Base-by-base conservation (phyloP, 805 yeast species). In the Cyberlindnera lachancei region DNA sequence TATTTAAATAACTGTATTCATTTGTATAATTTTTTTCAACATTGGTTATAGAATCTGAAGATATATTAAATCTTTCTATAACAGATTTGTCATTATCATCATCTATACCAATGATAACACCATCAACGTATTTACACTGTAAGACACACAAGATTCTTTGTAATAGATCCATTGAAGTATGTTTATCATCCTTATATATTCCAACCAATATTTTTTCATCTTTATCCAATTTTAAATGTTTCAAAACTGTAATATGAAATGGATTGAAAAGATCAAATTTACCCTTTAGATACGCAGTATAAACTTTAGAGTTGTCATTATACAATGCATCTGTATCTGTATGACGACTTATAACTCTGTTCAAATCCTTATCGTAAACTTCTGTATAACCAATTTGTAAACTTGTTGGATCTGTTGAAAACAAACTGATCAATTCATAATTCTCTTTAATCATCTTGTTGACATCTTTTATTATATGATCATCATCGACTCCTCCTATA, bases 181-280 rank as follows among this genome's bases (percentile, higher is more conserved):
- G 74, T 44, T 75, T 75, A 14, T 87, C 88, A 52, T 79, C 92
- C 50, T 68, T 73, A 44, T 69, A 73, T 15, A 85, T 52, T 3
- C 94, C 95, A 8, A 79, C 84, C 2, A 83, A 56, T 2, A 85
- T 74, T 8, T 57, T 54, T 3, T 48, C 54, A 12, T 49, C 50
- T 5, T 46, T 43, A 22, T 56, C 55, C n/a, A n/a, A n/a, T 20
- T 64, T 52, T 15, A 80, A 68, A 12, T 62, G 52, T 36, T 69
- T 61, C 40, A 90, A 63, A 8, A 79, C 79, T 44, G 77, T 80
- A 36, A 90, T 84, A 54, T 92, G 96, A 15, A 95, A 96, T 15
- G 95, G 87, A 55, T 86, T 87, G 60, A 92, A 88, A 34, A 92
- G 65, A 56, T 92, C 98, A 61, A 88, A 92, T 1, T 82, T 81